Evolutionary conservation across 148 eudicot species (phyloP), one percentile per base, ranked within the genome.

Genomic region (Heliosperma pusillum): DNA sequence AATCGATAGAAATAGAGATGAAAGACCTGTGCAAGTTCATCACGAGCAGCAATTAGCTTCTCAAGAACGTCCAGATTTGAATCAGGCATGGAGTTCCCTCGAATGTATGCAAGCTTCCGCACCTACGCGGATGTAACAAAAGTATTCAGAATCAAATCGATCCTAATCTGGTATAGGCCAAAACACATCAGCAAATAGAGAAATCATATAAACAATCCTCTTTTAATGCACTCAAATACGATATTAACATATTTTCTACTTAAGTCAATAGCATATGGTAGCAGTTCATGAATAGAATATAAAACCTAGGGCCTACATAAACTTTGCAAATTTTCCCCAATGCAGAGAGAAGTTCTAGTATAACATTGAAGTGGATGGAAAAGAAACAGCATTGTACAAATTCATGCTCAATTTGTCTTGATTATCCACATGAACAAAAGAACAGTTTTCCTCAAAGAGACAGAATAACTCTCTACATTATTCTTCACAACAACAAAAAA

Each of bases 61-160:
- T 90, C 92, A 77, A 95, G 93, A 77, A 95, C 94, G 75, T 73
- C 89, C 74, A 95, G 93, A 87, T 95, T 95, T 77, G 93, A 89
- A 85, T 55, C 87, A 60, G 99, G 97, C 53, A 82, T 88, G 69
- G 96, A 92, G 73, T 95, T 87, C 70, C 97, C 97, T 74, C 74
- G 78, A 45, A 87, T 78, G 78, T 92, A 95, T 20, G 90, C 89
- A 88, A 92, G 85, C 87, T 84, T 90, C 78, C 99, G 86, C 73
- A 95, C 97, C 99, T 95, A 88, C 19, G 16, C 29, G 76, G n/a
- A 70, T 15, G 24, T 52, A 16, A 50, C 26, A 26, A 12, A 52
- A 25, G 10, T 50, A 44, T 21, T 69, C 9, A 40, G 55, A 24
- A 60, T 11, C 2, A 58, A 72, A 33, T 19, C 15, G 7, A 45